These are phyloP conservation scores for Lecanicillium sp. DNA, from an alignment of 2,329 filamentous ascomycete genomes.

Conservation along the genomic window DNA sequence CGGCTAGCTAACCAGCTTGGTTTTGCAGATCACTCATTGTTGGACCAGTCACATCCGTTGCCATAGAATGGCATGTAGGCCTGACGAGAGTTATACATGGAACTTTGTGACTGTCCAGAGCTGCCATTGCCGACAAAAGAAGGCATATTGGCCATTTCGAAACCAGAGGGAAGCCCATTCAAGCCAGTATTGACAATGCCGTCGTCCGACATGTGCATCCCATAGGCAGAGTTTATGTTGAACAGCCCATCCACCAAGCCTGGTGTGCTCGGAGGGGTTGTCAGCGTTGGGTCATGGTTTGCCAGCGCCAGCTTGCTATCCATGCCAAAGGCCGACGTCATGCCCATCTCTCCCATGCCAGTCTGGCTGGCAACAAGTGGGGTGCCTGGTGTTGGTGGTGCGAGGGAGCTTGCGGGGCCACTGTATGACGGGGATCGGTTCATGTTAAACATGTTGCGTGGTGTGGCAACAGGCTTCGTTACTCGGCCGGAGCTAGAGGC, in stretches of 20 bases:
- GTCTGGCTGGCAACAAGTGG: constrained; percentile 31
- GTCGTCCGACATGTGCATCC: constrained; percentile 36
- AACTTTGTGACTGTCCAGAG: constrained; percentile 27
- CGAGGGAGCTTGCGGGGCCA: constrained; percentile 29
- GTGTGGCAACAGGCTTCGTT: constrained; percentile 21
- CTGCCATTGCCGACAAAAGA: constrained; percentile 34
- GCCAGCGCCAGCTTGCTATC: constrained; percentile 20
- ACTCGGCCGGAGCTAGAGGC: constrained; percentile 33
- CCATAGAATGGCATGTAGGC: constrained; percentile 1
- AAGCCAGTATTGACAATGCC: constrained; percentile 39
- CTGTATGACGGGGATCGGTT: constrained; percentile 32
- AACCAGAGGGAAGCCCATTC: constrained; percentile 35
- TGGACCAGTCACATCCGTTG: constrained; percentile 2
- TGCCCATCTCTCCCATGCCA: constrained; percentile 28
- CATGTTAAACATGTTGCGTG: constrained; percentile 32
- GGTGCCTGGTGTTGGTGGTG: constrained; percentile 42
- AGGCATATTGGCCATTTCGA: constrained; percentile 35
- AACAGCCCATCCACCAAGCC: constrained; percentile 35
- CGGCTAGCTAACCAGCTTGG: too few relatives aligned
- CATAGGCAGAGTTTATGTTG: constrained; percentile 29
- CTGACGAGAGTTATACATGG: not conserved
- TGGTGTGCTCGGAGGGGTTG: constrained; percentile 46
- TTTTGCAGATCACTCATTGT: not conserved
- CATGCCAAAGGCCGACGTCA: constrained; percentile 24
- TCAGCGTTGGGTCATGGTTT: constrained; percentile 35